Percentiles rank a stretch among this genome's conserved stretches.
Evolutionary conservation across 805 yeast species (phyloP).

Genomic region (Ogataea methanolica): DNA sequence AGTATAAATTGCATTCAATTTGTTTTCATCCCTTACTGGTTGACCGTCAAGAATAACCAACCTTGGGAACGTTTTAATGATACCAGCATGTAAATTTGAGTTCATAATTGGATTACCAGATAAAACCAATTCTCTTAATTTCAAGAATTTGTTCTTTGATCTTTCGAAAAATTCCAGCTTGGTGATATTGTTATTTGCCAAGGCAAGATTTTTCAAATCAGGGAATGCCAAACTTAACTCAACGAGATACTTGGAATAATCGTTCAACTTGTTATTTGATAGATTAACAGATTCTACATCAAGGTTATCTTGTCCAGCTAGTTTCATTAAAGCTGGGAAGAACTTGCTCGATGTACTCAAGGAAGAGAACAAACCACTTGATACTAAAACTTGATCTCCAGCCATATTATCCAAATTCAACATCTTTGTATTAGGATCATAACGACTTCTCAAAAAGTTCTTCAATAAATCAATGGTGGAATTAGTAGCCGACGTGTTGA

Average conservation of each 20-base stretch:
- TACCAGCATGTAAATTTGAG: slow-evolving; percentile 48
- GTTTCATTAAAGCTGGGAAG: slow-evolving; percentile 83
- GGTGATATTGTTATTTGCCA: slow-evolving; percentile 68
- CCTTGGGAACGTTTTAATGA: slow-evolving; percentile 74
- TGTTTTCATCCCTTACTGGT: slow-evolving; percentile 68
- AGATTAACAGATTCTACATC: slow-evolving; percentile 70
- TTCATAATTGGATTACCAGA: slow-evolving; percentile 68
- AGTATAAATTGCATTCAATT: slow-evolving; percentile 44
- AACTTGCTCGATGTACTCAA: slow-evolving; percentile 58
- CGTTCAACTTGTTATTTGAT: slow-evolving; percentile 64
- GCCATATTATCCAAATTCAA: slow-evolving; percentile 64
- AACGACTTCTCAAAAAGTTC: slow-evolving; percentile 59
- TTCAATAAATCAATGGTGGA: slow-evolving; percentile 61
- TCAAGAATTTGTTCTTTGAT: slow-evolving; percentile 73
- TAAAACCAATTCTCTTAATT: slow-evolving; percentile 72
- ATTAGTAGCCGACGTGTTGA: slow-evolving; percentile 11
- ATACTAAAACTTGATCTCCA: slow-evolving; percentile 53
- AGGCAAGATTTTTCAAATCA: slow-evolving; percentile 66
- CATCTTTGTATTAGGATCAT: slow-evolving; percentile 58
- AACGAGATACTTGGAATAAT: slow-evolving; percentile 45
- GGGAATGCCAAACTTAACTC: slow-evolving; percentile 76
- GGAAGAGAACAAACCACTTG: slow-evolving; percentile 54
- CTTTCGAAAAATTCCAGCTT: slow-evolving; percentile 58
- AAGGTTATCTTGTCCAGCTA: slow-evolving; percentile 51
- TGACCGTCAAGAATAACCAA: slow-evolving; percentile 75